Percentiles rank a stretch among this genome's conserved stretches.
These are phyloP conservation scores for Didymella keratinophila DNA, from an alignment of 2,329 filamentous ascomycete genomes.

Conservation along the genomic window DNA sequence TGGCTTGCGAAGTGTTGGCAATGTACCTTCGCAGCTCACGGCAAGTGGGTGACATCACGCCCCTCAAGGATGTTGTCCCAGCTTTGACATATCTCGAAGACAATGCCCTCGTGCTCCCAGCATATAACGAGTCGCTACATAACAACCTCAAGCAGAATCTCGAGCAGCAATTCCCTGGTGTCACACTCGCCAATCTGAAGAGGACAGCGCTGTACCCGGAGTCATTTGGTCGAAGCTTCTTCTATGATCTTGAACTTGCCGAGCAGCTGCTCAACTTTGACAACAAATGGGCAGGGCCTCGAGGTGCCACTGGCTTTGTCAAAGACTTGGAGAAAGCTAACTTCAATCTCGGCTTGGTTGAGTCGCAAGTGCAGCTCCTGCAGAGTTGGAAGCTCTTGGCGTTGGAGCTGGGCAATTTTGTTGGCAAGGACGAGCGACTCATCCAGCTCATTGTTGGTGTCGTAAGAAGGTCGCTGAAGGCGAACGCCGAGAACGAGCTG, in stretches of 20 bases:
- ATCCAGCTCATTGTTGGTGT: constrained; percentile 77
- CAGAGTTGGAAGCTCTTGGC: constrained; percentile 89
- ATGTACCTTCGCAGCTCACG: constrained; percentile 90
- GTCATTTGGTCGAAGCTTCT: constrained; percentile 78
- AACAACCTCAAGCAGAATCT: constrained; percentile 87
- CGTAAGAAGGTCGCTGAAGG: constrained; percentile 76
- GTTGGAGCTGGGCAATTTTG: constrained; percentile 78
- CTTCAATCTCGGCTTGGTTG: constrained; percentile 87
- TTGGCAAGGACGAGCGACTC: constrained; percentile 62
- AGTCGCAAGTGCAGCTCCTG: constrained; percentile 87
- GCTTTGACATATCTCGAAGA: constrained; percentile 82
- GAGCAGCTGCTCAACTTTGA: constrained; percentile 79
- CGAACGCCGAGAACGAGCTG: constrained; percentile 76
- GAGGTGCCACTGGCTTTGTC: constrained; percentile 72
- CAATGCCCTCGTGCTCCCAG: constrained; percentile 78
- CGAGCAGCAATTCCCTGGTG: constrained; percentile 75
- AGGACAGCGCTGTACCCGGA: constrained; percentile 71
- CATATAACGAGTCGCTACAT: constrained; percentile 89
- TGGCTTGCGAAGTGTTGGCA: constrained; percentile 85
- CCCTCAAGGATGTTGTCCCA: constrained; percentile 75
- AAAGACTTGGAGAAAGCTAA: constrained; percentile 88
- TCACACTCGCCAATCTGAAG: constrained; percentile 80
- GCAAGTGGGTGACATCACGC: constrained; percentile 72
- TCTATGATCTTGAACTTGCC: constrained; percentile 81
- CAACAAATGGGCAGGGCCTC: constrained; percentile 71